Conservation (phyloP, 1,284 basidiomycete species). For the Cutaneotrichosporon cyanovorans region DNA sequence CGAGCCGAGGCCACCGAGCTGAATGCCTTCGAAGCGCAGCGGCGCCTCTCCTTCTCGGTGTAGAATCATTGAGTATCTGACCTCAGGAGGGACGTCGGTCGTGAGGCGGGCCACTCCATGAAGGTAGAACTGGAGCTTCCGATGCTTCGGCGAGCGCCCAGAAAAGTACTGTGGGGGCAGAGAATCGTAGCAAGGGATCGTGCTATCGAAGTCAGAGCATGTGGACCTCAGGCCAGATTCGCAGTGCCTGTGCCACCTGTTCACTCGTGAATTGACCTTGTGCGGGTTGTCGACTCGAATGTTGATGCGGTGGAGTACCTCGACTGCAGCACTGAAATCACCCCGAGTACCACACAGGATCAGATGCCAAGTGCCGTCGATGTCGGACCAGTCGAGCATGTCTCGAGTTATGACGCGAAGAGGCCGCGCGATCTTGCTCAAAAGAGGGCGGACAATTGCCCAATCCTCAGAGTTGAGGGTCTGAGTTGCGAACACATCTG, state of each 20-base stretch:
- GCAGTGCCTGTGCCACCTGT: background rate
- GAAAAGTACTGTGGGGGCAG: conserved; percentile 35
- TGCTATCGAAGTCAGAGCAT: conserved; percentile 5
- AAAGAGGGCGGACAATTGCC: background rate
- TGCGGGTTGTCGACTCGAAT: background rate
- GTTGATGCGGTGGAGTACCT: background rate
- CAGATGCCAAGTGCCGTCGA: background rate
- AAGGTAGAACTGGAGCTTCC: background rate
- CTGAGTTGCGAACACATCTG: background rate
- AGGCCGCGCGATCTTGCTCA: background rate
- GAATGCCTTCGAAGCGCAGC: conserved; percentile 22
- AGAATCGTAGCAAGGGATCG: conserved; percentile 23
- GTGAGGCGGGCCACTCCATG: conserved; percentile 30
- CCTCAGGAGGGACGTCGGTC: conserved; percentile 35
- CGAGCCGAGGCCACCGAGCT: conserved; percentile 31
- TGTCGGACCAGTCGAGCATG: background rate
- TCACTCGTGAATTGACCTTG: background rate
- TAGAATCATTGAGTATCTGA: conserved; percentile 39
- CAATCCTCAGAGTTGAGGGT: background rate
- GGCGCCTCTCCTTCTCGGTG: conserved; percentile 34
- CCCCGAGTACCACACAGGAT: background rate
- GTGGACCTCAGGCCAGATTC: background rate
- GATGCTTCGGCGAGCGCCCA: conserved; percentile 11
- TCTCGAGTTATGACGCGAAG: background rate
- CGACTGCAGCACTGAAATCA: background rate